Evolutionary conservation across 352 stramenopile genomes (phyloP), one percentile per base, ranked within the genome.

Genomic region (Pythium oligandrum): DNA sequence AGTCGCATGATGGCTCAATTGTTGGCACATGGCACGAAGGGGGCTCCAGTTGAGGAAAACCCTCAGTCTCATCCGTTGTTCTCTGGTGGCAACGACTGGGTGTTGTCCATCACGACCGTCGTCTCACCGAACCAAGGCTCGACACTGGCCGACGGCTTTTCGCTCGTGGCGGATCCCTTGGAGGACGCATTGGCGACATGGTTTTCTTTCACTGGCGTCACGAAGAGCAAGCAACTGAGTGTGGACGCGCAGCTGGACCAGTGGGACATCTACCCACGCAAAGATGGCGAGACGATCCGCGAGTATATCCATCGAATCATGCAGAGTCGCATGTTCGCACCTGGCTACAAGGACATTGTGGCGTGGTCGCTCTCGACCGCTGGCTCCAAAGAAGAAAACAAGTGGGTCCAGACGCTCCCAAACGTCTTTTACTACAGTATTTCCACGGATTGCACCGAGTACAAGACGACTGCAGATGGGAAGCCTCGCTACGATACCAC

Each of bases 381-480:
- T 2, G 74, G 74, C n/a, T 71, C 74, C 17, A 66, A 64, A 12
- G 74, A 85, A 49, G 74, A 85, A 42, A 70, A 56, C 9, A 66
- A 61, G 40, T 85, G 74, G 71, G 49, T 55, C 2, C 62, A 63
- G 45, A 86, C 73, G 43, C 62, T 83, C 3, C 53, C 70, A 30
- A 61, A 77, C 48, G 63, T 86, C 9, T 83, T 78, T 60, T 83
- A 86, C 64, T 86, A 72, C 48, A 83, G 70, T 53, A 79, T 76
- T 55, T 49, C 57, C 26, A 83, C 68, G 2, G 17, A 26, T 26
- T 26, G 17, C 17, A 26, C 17, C 17, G 17, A 26, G 17, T 26
- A 26, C 17, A 26, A 26, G 17, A 26, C 17, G 17, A 26, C 17
- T 26, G 0, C 17, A 26, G 17, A 26, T 26, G 17, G 17, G 17